Percentiles rank a stretch among this genome's conserved stretches.
Evolutionary conservation across 2,329 filamentous ascomycete species (phyloP).

Genomic region (Annulohypoxylon truncatum): DNA sequence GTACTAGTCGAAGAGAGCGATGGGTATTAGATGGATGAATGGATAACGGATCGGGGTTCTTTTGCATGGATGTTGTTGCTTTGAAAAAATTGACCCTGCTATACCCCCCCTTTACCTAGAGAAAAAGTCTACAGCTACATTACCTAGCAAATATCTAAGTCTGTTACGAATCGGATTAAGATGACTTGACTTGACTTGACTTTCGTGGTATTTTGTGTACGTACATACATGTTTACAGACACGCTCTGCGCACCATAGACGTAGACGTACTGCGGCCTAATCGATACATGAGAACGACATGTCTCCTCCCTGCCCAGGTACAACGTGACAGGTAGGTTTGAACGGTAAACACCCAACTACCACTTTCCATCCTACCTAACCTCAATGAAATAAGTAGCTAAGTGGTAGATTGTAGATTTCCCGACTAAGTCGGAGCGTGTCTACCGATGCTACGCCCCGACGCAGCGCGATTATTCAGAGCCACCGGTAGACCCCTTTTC

Average conservation of each 20-base stretch:
- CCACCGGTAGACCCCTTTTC: slow-evolving; percentile 16
- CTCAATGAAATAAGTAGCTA: too few relatives aligned
- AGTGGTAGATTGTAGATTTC: background rate
- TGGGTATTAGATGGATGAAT: slow-evolving; percentile 20
- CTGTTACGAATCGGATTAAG: background rate
- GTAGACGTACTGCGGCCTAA: background rate
- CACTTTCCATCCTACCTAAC: too few relatives aligned
- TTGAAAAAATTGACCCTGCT: background rate
- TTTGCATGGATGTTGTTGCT: background rate
- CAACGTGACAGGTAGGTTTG: background rate
- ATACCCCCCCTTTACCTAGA: background rate
- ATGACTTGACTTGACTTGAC: too few relatives aligned
- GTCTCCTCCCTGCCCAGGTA: background rate
- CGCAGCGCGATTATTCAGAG: slow-evolving; percentile 38
- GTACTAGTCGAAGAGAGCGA: slow-evolving; percentile 32
- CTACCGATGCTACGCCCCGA: slow-evolving; percentile 6
- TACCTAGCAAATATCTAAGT: slow-evolving; percentile 2
- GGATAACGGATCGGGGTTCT: slow-evolving; percentile 1
- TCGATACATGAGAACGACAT: background rate
- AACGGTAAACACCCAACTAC: background rate
- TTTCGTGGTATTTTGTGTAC: background rate
- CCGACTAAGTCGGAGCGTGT: background rate
- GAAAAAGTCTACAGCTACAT: slow-evolving; percentile 1
- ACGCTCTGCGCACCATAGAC: too few relatives aligned
- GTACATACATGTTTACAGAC: too few relatives aligned